Evolutionary conservation across 108 stramenopile genomes (phyloP), one percentile per base, ranked within the genome.

Genomic region (Pseudonitzschia multiseries): DNA sequence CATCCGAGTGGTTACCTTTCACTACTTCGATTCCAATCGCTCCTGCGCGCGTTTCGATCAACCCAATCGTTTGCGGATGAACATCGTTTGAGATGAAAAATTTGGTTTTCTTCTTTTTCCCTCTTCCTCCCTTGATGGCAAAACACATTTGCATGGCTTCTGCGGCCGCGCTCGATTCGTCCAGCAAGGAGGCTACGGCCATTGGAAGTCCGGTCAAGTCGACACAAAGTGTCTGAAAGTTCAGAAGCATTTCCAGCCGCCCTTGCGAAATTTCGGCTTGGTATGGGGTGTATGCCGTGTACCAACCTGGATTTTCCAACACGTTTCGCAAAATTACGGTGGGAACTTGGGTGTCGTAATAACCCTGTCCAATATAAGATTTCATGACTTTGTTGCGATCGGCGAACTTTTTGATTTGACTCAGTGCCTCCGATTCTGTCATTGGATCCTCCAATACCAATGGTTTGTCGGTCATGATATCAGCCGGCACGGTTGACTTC

Each of bases 181-280:
- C 99, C 46, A 99, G 79, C 9, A 99, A 81, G 26, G 95, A 96
- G 3, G 98, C 96, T 68, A 97, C 97, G 21, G 91, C 83, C 93
- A 99, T 96, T 71, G 94, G 92, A 65, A 99, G 79, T 28, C 98
- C 99, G 21, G 99, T 99, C 66, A 99, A 81, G 80, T 99, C 98
- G n/a, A 93, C 86, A 42, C 98, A 96, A 44, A 99, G 72, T 4
- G 99, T 99, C 81, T 99, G 99, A 78, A 98, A 99, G 78, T 99
- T 99, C 29, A 99, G 88, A 42, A 99, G 84, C 88, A 97, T 97
- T 86, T 99, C 96, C 15, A 99, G 83, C 32, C 99, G 95, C 21
- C 99, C 99, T 86, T 99, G 99, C 0, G 96, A 93, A 71, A 99
- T 99, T 80, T 99, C 99, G 0, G 99, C 98, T 81, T 99, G 99